Base-by-base conservation (phyloP, 805 yeast species). In the Zygoascus bituminiphila region DNA sequence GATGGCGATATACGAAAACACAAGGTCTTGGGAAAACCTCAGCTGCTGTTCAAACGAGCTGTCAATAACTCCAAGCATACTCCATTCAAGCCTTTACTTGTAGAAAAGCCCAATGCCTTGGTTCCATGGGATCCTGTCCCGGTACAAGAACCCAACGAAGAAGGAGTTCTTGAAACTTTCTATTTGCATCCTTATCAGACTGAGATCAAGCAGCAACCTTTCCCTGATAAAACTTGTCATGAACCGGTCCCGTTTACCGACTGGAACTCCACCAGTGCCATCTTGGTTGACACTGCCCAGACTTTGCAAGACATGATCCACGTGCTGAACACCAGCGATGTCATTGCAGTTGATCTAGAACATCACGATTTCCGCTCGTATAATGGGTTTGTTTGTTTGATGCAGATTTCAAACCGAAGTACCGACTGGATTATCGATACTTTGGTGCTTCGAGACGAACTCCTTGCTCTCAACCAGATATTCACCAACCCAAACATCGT, bases 351-450 rank as follows among this genome's bases (percentile, higher is more conserved):
- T 14, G 99, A 93, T 72, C 75, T 93, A 52, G 99, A 93, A 62
- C 98, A 93, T 65, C 98, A 93, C 62, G 97, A 89, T 61, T 84
- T 77, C 62, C 75, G 97, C 63, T 74, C 96, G 0, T 93, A 87
- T 58, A 82, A 84, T 58, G 99, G 99, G 38, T 69, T 93, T 38
- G 93, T 88, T 1, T 88, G 89, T 63, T 69, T 93, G 41, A 88
- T 93, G 95, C 99, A 93, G 67, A 82, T 93, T 15, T 84, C 94
- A 47, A 80, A 83, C 19, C 67, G 91, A 48, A 77, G 78, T n/a
- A 73, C 76, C 49, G 98, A 93, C 67, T 93, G 84, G 79, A 68
- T 93, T 8, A 72, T 93, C 4, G 99, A 93, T 62, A 87, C 98
- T 0, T 67, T 93, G 26, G 78, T 79, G 1, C 72, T 93, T 31